These are phyloP conservation scores for Plasmopara viticola DNA, from an alignment of 352 stramenopile genomes.

Conservation along the genomic window DNA sequence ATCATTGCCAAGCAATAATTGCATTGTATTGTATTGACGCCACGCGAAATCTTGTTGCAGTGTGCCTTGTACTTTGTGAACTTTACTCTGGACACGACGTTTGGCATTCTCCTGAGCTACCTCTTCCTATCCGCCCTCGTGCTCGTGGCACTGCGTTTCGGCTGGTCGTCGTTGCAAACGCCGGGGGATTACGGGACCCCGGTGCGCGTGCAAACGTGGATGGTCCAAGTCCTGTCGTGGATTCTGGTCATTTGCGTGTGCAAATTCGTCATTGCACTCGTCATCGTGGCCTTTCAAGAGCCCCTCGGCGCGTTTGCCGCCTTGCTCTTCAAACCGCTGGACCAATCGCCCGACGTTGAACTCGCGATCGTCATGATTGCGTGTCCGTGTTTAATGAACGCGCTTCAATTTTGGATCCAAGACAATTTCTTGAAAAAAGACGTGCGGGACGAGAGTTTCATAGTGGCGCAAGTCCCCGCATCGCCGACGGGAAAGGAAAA, in stretches of 20 bases:
- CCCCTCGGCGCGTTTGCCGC: slow-evolving; percentile 51
- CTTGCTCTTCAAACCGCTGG: slow-evolving; percentile 66
- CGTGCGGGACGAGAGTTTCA: slow-evolving; percentile 47
- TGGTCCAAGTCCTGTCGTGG: slow-evolving; percentile 71
- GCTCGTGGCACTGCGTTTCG: slow-evolving; percentile 43
- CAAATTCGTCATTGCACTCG: slow-evolving; percentile 71
- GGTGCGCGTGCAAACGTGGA: slow-evolving; percentile 55
- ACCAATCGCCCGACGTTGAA: slow-evolving; percentile 61
- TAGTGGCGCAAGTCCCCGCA: slow-evolving; percentile 33
- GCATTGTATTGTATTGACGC: neutral
- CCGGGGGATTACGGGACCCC: slow-evolving; percentile 79
- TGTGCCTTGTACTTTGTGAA: slow-evolving; percentile 88
- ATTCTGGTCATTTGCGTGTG: slow-evolving; percentile 72
- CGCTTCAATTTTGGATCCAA: slow-evolving; percentile 85
- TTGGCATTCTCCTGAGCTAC: slow-evolving; percentile 83
- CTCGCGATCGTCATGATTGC: slow-evolving; percentile 84
- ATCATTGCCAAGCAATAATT: neutral
- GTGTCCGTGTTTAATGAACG: slow-evolving; percentile 86
- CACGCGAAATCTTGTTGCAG: slow-evolving; percentile 15
- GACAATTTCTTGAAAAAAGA: slow-evolving; percentile 89
- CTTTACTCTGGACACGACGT: slow-evolving; percentile 81
- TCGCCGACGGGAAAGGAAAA: slow-evolving; percentile 21
- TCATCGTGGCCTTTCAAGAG: slow-evolving; percentile 67
- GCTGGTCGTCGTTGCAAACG: slow-evolving; percentile 53
- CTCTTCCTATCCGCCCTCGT: slow-evolving; percentile 58